Evolutionary conservation across 202 grass and related monocot species (phyloP).

Genomic region (Digitaria exilis): DNA sequence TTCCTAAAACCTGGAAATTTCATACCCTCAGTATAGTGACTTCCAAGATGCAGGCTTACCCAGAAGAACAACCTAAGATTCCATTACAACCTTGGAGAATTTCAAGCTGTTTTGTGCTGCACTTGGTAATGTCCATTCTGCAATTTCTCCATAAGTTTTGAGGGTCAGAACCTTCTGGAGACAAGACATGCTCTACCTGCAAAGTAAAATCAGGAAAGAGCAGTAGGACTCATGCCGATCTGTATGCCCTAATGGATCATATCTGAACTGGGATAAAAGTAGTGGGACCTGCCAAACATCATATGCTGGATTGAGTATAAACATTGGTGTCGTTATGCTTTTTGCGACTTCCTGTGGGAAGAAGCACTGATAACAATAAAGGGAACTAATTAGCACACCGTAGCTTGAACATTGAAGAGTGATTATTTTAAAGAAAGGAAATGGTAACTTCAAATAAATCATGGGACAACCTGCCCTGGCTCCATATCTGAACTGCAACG

Average conservation of each 20-base stretch:
- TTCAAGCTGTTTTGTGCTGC: constrained; percentile 63
- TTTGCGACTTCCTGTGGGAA: constrained; percentile 81
- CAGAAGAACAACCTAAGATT: constrained; percentile 9
- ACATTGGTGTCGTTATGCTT: constrained; percentile 70
- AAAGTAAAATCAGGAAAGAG: background rate
- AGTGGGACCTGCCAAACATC: constrained; percentile 86
- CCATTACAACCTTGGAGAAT: constrained; percentile 56
- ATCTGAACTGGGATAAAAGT: constrained; percentile 16
- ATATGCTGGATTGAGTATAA: constrained; percentile 93
- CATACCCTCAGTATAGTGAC: background rate
- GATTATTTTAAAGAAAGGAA: constrained; percentile 25
- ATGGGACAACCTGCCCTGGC: constrained; percentile 64
- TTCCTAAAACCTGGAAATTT: constrained; percentile 64
- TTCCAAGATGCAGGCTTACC: background rate
- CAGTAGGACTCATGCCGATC: constrained; percentile 4
- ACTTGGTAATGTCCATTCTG: constrained; percentile 71
- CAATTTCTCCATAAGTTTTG: constrained; percentile 65
- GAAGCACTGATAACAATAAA: constrained; percentile 66
- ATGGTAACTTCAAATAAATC: constrained; percentile 29
- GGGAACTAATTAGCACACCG: constrained; percentile 41
- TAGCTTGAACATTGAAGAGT: constrained; percentile 14
- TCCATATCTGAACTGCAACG: constrained; percentile 66
- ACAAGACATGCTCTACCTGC: constrained; percentile 59
- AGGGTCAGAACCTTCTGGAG: constrained; percentile 66
- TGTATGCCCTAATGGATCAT: constrained; percentile 3